Percentiles rank a stretch among this genome's conserved stretches.
phyloP scores from a whole-genome alignment of 768 basidiomycete genomes.

The Dacryopinax primogenitus region DNA sequence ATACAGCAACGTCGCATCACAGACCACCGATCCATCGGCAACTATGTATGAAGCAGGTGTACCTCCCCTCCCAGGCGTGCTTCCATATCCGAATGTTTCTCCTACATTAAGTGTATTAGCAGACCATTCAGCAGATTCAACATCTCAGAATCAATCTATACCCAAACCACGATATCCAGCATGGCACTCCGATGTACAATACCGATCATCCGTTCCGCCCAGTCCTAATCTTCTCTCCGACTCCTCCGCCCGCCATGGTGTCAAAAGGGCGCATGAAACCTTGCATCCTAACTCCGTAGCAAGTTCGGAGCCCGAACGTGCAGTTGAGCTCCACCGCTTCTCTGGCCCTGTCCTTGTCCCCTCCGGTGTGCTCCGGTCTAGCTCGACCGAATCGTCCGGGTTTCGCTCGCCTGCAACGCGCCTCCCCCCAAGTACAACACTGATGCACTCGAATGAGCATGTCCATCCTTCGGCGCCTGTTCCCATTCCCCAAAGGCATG shows the following conservation, averaged over 20 bases:
- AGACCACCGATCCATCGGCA: no score
- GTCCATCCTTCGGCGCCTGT: not conserved
- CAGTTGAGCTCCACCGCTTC: not conserved
- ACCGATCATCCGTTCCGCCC: not conserved
- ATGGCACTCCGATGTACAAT: not conserved
- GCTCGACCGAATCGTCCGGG: not conserved
- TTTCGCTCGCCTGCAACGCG: not conserved
- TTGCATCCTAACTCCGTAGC: not conserved
- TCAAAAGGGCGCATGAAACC: not conserved
- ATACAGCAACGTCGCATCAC: no score
- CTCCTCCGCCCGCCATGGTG: not conserved
- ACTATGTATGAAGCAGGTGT: no score
- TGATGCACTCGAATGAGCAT: not conserved
- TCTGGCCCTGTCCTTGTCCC: not conserved
- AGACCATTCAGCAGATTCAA: not conserved
- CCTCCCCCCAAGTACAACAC: not conserved
- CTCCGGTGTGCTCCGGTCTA: not conserved
- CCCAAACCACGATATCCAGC: not conserved
- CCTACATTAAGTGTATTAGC: not conserved
- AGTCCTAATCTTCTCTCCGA: not conserved
- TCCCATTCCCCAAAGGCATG: not conserved
- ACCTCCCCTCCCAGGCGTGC: not conserved
- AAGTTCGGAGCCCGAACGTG: not conserved
- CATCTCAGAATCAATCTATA: constrained; percentile 4
- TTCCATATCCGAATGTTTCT: constrained; percentile 1